Evolutionary conservation across 139 green algal genomes (phyloP), one percentile per base, ranked within the genome.

Genomic region (Micractinium conductrix): DNA sequence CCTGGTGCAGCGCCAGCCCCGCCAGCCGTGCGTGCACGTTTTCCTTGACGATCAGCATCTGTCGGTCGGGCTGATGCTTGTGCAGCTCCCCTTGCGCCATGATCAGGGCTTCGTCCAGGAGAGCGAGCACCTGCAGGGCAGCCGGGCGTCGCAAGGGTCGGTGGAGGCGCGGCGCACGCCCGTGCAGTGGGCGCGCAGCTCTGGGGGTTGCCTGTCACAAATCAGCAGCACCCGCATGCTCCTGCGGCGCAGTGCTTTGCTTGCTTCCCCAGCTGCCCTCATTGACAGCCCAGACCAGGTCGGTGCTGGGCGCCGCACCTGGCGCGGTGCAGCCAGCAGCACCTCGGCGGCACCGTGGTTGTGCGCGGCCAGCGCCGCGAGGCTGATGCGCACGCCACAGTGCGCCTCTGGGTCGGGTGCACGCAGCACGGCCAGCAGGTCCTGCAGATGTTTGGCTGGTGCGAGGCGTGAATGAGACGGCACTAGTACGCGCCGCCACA

Each of bases 1-100:
- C 87, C 22, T 93, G 84, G 33, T 84, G 79, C 12, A 87, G 81
- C 12, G 90, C 84, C 38, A 93, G 79, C 45, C 83, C 90, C 35
- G 89, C 74, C 60, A 95, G 67, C 1, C 94, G 88, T 1, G 91
- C 72, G 45, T 94, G 91, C 42, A 92, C 88, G 16, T 85, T 72
- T 21, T 86, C 63, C 81, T 94, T 94, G 38, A 89, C 50, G 4
- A 58, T 38, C 43, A 87, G 42, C 48, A 55, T 35, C 26, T 2
- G 2, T 9, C 43, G 48, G 68, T 75, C 33, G 8, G n/a, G 28
- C 65, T 65, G 69, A 48, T 76, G 24, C 22, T 71, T 45, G 44
- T 65, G 37, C 62, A 89, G 72, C 43, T 42, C 48, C 45, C 87
- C 80, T 78, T 95, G 92, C 44, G 87, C 92, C 33, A 74, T 30